These are phyloP conservation scores for Meyerozyma smithsonii DNA, from an alignment of 1,139 yeast genomes.

Conservation along the genomic window DNA sequence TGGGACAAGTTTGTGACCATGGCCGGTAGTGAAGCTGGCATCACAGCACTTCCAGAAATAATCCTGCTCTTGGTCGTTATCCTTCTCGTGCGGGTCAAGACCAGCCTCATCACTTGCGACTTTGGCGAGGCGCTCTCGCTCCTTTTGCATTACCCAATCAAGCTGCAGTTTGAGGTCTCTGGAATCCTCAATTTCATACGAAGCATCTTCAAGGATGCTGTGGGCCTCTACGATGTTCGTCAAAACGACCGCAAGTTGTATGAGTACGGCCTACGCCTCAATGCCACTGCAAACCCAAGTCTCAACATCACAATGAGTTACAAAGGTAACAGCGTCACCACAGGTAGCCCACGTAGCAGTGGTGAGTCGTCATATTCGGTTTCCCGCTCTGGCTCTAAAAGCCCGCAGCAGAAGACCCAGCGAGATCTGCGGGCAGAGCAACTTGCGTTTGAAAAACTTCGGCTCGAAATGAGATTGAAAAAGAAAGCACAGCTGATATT, in stretches of 20 bases:
- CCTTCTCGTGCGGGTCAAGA: conserved; percentile 47
- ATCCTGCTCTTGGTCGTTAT: conserved; percentile 49
- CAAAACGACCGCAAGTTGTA: conserved; percentile 37
- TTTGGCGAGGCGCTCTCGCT: conserved; percentile 58
- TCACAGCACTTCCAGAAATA: conserved; percentile 30
- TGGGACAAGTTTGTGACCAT: conserved; percentile 57
- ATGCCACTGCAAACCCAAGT: conserved; percentile 32
- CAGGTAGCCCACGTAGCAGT: conserved; percentile 16
- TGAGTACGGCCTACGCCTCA: conserved; percentile 35
- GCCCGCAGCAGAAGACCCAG: background rate
- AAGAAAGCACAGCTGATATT: conserved; percentile 39
- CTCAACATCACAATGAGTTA: conserved; percentile 31
- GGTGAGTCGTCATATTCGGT: conserved; percentile 15
- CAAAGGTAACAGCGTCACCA: conserved; percentile 4
- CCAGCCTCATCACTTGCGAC: conserved; percentile 48
- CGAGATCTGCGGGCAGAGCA: conserved; percentile 24
- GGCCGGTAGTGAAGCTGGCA: conserved; percentile 16
- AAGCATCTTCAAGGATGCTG: conserved; percentile 27
- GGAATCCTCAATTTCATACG: conserved; percentile 17
- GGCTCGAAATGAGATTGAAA: conserved; percentile 42
- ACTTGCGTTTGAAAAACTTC: conserved; percentile 38
- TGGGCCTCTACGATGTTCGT: conserved; percentile 23
- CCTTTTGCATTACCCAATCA: conserved; percentile 54
- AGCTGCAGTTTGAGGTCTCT: conserved; percentile 13
- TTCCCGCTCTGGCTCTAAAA: conserved; percentile 10